Evolutionary conservation across 495 filamentous ascomycete species (phyloP).

Genomic region (Tuber microsphaerosporum): DNA sequence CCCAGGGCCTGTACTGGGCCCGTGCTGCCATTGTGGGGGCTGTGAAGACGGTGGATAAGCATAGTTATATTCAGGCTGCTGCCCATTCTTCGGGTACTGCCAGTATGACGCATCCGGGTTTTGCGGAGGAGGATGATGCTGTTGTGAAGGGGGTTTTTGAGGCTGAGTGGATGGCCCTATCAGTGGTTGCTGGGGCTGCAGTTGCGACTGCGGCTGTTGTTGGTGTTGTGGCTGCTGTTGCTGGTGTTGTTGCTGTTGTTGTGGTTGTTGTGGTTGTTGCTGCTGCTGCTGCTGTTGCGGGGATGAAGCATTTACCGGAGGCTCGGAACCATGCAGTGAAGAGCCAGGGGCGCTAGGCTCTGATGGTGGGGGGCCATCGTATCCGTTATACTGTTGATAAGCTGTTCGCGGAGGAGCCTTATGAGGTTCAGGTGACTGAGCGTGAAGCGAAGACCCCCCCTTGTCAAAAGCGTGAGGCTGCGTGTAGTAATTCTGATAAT

Average conservation of each 20-base stretch:
- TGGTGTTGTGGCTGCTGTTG: slow-evolving; percentile 27
- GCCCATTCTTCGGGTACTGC: slow-evolving; percentile 30
- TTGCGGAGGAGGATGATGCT: slow-evolving; percentile 18
- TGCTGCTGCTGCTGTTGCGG: slow-evolving; percentile 20
- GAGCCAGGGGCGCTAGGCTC: slow-evolving; percentile 29
- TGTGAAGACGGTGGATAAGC: slow-evolving; percentile 60
- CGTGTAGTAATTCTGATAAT: slow-evolving; percentile 42
- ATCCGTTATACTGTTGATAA: slow-evolving; percentile 40
- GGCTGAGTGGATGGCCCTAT: slow-evolving; percentile 31
- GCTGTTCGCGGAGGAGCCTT: slow-evolving; percentile 26
- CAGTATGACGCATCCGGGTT: slow-evolving; percentile 25
- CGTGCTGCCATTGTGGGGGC: slow-evolving; percentile 46
- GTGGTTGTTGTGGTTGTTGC: slow-evolving; percentile 41
- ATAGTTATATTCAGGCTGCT: slow-evolving; percentile 42
- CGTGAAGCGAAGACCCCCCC: slow-evolving; percentile 36
- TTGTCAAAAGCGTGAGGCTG: slow-evolving; percentile 40
- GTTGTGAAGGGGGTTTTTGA: slow-evolving; percentile 28
- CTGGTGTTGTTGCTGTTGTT: slow-evolving; percentile 41
- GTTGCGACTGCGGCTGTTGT: slow-evolving; percentile 38
- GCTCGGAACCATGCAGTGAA: slow-evolving; percentile 41
- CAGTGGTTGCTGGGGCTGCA: slow-evolving; percentile 25
- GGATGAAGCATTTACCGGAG: slow-evolving; percentile 28
- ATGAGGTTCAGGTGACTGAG: slow-evolving; percentile 41
- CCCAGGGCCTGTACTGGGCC: slow-evolving; percentile 13
- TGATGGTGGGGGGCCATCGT: slow-evolving; percentile 21